Evolutionary conservation across 176 grass and related monocot species (phyloP), one percentile per base, ranked within the genome.

Genomic region (Cocos nucifera): DNA sequence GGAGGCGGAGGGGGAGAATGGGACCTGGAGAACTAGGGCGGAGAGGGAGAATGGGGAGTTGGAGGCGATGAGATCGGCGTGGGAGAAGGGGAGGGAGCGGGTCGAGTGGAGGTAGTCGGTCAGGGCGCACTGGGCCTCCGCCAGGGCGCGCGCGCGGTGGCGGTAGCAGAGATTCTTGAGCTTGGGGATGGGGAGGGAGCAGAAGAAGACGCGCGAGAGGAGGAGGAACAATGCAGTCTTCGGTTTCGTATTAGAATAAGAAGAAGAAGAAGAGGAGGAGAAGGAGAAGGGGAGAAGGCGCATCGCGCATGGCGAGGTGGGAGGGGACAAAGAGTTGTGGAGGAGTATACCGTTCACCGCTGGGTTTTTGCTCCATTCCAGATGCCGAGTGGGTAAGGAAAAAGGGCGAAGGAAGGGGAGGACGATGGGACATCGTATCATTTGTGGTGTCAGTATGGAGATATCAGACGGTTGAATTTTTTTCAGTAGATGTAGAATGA

Each of bases 21-120:
- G 79, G 61, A 90, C 60, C 17, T 62, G 53, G 29, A 71, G 69
- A 50, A 90, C 58, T 77, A 89, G 67, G 52, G 71, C n/a, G 32
- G 70, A 71, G 64, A 95, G 83, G 55, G 80, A 73, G 59, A 60
- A 64, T 29, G 90, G 86, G 32, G 86, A 80, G 55, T 74, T 73
- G 51, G 78, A 73, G 48, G 65, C 62, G 71, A 87, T 95, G 63
- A 60, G 74, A 51, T 95, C 83, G 51, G 83, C 83, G 50, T 77
- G 83, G 63, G 71, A 67, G 64, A 70, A 77, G 44, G 90, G 80
- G 35, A 95, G 77, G 81, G 44, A 75, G 52, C 90, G 86, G 22
- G 83, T 86, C 49, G 60, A 58, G 74, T 87, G 79, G 67, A 95
- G 83, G 71, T 95, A 90, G 24, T 95, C 90, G 10, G 70, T 81